Percentiles rank a stretch among this genome's conserved stretches.
Evolutionary conservation across 306 rosid species (phyloP).

Genomic region (Aeschynomene evenia): DNA sequence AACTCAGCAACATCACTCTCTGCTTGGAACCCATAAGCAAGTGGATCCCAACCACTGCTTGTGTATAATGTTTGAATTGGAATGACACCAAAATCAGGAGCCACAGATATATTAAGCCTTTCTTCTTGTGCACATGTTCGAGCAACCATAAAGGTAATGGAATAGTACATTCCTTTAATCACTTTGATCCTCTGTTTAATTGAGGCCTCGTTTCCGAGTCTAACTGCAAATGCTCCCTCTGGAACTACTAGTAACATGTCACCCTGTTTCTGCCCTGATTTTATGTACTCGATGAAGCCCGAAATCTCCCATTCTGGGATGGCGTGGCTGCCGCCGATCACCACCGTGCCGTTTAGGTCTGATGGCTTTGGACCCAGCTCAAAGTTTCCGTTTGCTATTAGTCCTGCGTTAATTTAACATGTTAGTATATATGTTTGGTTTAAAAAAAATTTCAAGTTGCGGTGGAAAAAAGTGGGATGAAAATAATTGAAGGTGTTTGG

Average conservation of each 20-base stretch:
- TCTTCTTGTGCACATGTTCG: slow-evolving; percentile 97
- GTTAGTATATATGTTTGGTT: neutral
- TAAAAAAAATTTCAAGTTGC: no score
- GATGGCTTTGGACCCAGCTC: slow-evolving; percentile 67
- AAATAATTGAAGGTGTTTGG: no score
- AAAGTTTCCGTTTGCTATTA: slow-evolving; percentile 75
- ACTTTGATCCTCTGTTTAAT: slow-evolving; percentile 71
- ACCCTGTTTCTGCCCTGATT: slow-evolving; percentile 94
- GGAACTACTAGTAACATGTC: slow-evolving; percentile 97
- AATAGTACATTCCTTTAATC: slow-evolving; percentile 62
- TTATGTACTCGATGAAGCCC: slow-evolving; percentile 86
- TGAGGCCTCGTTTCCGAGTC: slow-evolving; percentile 91
- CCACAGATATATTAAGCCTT: slow-evolving; percentile 65
- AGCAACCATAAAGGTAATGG: slow-evolving; percentile 84
- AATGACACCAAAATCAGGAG: slow-evolving; percentile 76
- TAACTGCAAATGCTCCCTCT: slow-evolving; percentile 83
- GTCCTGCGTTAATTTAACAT: slow-evolving; percentile 42
- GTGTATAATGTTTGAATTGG: slow-evolving; percentile 90
- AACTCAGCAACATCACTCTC: slow-evolving; percentile 39
- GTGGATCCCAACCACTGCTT: slow-evolving; percentile 90
- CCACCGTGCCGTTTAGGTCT: slow-evolving; percentile 71
- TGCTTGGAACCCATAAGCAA: slow-evolving; percentile 83
- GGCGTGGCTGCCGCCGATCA: slow-evolving; percentile 55
- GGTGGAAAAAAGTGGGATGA: no score
- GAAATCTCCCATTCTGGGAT: slow-evolving; percentile 84